Evolutionary conservation across 208 protist species (phyloP), one percentile per base, ranked within the genome.

Genomic region (Leptomonas pyrrhocoris): DNA sequence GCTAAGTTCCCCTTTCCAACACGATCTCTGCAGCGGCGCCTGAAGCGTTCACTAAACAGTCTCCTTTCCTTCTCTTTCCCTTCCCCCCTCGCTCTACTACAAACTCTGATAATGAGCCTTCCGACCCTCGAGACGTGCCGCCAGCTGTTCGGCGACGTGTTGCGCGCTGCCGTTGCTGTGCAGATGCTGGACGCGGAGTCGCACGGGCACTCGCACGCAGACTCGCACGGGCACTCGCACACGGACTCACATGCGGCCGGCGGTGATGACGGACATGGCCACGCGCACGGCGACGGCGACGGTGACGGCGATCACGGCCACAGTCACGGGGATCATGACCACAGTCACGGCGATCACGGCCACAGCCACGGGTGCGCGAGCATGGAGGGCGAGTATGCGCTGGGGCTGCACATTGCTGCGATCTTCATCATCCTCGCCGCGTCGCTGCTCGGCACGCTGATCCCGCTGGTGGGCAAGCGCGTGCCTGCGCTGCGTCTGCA

Each of bases 351-450:
- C n/a, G n/a, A 40, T 15, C 15, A 34, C 45, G 45, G 45, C 15
- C 45, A 50, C 18, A 50, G 45, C 45, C 45, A 50, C 18, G 45
- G 45, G 36, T 88, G 83, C 67, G 49, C 42, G 19, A 60, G 49
- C 1, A 51, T 77, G 42, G 43, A 79, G 7, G 83, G 81, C 15
- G 31, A 27, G 15, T 92, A 86, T 64, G 80, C 73, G 28, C 57
- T 81, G 42, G 71, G 77, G 16, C 46, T 90, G 57, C 88, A 93
- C 71, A 65, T 93, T 28, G 74, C 59, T 16, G 85, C 85, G 12
- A 77, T 93, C 27, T 89, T 93, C 70, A 73, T 93, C 42, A 61
- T 93, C n/a, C 72, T 93, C 2, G 69, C 42, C 1, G 74, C 80
- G 62, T 92, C 86, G 18, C 43, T 78, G 18, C 8, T 89, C n/a